These are phyloP conservation scores for Pugionium cornutum DNA, from an alignment of 345 rosid genomes.

Conservation along the genomic window DNA sequence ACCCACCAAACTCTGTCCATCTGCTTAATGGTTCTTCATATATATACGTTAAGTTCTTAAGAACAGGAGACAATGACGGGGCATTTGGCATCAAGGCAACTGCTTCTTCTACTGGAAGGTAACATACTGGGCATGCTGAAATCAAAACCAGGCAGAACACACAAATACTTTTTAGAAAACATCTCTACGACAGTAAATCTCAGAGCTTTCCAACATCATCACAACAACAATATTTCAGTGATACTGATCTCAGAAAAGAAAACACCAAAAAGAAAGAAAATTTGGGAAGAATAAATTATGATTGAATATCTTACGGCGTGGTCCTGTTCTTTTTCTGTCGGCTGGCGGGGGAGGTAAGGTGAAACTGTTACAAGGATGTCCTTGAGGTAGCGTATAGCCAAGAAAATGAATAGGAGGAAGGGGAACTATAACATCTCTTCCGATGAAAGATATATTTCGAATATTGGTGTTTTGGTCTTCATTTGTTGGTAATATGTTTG, in stretches of 20 bases:
- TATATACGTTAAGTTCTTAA: slow-evolving; percentile 72
- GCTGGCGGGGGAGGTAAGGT: slow-evolving; percentile 97
- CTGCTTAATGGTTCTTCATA: slow-evolving; percentile 61
- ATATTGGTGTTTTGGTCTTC: slow-evolving; percentile 28
- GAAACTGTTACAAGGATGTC: slow-evolving; percentile 90
- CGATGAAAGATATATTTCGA: slow-evolving; percentile 37
- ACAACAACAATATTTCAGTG: slow-evolving; percentile 15
- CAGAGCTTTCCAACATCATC: slow-evolving; percentile 18
- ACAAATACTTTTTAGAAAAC: slow-evolving; percentile 20
- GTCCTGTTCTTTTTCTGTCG: slow-evolving; percentile 91
- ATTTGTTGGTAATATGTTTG: slow-evolving; percentile 32
- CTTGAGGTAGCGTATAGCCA: slow-evolving; percentile 91
- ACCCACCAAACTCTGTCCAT: slow-evolving; percentile 87
- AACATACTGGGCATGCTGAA: slow-evolving; percentile 98
- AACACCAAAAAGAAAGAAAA: background rate
- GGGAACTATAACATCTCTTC: slow-evolving; percentile 13
- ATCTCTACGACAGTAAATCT: slow-evolving; percentile 11
- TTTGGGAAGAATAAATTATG: slow-evolving; percentile 2
- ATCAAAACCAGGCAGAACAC: slow-evolving; percentile 34
- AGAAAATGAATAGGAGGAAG: slow-evolving; percentile 76
- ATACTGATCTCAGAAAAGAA: background rate
- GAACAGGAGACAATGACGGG: slow-evolving; percentile 79
- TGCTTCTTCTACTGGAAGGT: slow-evolving; percentile 95
- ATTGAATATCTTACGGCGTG: slow-evolving; percentile 69
- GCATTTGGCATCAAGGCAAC: slow-evolving; percentile 77